These are phyloP conservation scores for Podaxis mareebaensis DNA, from an alignment of 768 basidiomycete genomes.

Conservation along the genomic window DNA sequence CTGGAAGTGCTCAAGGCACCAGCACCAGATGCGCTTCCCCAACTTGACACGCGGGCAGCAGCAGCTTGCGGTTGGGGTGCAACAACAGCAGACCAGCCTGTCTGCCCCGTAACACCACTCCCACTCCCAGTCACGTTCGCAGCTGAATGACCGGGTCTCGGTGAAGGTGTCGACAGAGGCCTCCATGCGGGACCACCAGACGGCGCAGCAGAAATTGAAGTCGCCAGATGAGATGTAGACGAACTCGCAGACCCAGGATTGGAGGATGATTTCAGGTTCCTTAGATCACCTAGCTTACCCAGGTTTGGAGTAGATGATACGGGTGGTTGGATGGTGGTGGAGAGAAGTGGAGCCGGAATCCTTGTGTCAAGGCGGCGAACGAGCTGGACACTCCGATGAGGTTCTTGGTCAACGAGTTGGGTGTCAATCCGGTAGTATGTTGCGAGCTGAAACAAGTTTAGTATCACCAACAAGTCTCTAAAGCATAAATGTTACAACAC, in stretches of 20 bases:
- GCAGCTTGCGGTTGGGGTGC: conserved; percentile 9
- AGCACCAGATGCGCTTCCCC: background rate
- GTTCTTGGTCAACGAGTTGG: conserved; percentile 90
- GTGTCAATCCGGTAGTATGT: conserved; percentile 80
- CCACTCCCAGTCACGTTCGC: background rate
- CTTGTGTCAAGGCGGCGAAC: conserved; percentile 82
- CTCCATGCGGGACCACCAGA: conserved; percentile 16
- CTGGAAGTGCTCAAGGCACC: background rate
- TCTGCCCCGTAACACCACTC: background rate
- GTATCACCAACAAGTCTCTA: background rate
- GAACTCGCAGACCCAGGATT: conserved; percentile 12
- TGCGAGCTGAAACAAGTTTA: conserved; percentile 53
- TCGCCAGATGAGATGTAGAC: conserved; percentile 6
- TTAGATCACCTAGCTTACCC: conserved; percentile 63
- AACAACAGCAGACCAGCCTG: conserved; percentile 7
- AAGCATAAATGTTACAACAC: conserved; percentile 14
- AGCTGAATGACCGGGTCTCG: background rate
- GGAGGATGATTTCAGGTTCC: conserved; percentile 25
- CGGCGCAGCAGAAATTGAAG: background rate
- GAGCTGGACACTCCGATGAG: conserved; percentile 82
- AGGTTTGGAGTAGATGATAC: conserved; percentile 33
- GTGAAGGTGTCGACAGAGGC: conserved; percentile 8
- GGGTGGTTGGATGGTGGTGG: conserved; percentile 34
- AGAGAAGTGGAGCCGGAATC: conserved; percentile 71
- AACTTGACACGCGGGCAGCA: conserved; percentile 1